phyloP scores from a whole-genome alignment of 306 rosid genomes.

The Prosopis cineraria region DNA sequence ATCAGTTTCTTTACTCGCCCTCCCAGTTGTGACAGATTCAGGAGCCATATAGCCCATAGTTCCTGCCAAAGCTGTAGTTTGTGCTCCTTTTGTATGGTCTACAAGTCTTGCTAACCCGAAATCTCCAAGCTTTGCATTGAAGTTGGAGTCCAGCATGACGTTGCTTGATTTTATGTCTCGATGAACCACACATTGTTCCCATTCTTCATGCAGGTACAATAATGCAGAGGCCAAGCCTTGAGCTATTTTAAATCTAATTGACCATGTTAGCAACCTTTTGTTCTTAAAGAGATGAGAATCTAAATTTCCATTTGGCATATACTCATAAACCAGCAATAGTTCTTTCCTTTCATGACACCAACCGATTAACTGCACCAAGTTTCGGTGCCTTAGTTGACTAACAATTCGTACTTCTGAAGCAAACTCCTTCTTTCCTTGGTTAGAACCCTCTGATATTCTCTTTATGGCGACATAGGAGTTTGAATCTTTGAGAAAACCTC shows the following conservation, averaged over 20 bases:
- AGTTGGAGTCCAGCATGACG: slow-evolving; percentile 51
- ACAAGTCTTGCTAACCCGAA: slow-evolving; percentile 51
- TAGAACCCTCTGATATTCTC: slow-evolving; percentile 32
- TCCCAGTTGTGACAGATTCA: slow-evolving; percentile 18
- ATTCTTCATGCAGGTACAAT: slow-evolving; percentile 48
- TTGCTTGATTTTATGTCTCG: slow-evolving; percentile 51
- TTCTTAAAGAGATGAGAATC: slow-evolving; percentile 43
- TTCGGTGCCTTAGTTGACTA: slow-evolving; percentile 41
- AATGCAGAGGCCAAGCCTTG: slow-evolving; percentile 42
- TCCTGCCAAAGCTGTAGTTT: slow-evolving; percentile 45
- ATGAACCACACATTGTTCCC: slow-evolving; percentile 48
- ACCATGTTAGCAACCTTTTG: slow-evolving; percentile 34
- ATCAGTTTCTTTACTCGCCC: too few species aligned
- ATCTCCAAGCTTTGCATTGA: slow-evolving; percentile 49
- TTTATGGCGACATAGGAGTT: slow-evolving; percentile 45
- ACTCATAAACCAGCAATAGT: too few species aligned
- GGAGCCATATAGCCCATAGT: slow-evolving; percentile 56
- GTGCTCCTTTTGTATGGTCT: slow-evolving; percentile 37
- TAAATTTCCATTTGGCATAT: too few species aligned
- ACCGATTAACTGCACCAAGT: slow-evolving; percentile 45
- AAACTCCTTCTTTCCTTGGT: slow-evolving; percentile 51
- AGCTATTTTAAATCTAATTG: slow-evolving; percentile 36
- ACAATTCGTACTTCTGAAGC: slow-evolving; percentile 43
- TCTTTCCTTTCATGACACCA: too few species aligned
- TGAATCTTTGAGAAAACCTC: slow-evolving; percentile 34